Conservation (phyloP, 768 basidiomycete species). For the Russula compacta region DNA sequence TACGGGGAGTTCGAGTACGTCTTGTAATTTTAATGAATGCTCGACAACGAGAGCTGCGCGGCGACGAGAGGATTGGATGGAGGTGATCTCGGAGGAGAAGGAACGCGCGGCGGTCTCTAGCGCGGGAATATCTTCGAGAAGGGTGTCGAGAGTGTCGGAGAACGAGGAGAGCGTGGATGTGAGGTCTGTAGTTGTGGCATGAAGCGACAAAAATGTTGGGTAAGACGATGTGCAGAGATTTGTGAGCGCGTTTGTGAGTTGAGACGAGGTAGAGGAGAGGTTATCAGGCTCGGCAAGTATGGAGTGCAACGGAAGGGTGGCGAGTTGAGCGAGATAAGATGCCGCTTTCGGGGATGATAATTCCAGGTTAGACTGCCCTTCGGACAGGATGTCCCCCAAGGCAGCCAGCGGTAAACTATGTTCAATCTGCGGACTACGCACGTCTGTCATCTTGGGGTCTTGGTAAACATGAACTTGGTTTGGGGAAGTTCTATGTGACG, state of each 20-base stretch:
- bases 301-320: constrained; percentile 53
- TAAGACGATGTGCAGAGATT: constrained; percentile 88
- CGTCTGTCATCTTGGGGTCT: no score
- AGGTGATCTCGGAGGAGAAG: constrained; percentile 67
- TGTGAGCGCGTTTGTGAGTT: constrained; percentile 82
- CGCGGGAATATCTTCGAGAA: constrained; percentile 66
- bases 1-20: constrained; percentile 27
- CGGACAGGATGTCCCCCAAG: constrained; percentile 2
- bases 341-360: constrained; percentile 24
- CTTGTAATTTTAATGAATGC: constrained; percentile 87
- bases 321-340: constrained; percentile 56
- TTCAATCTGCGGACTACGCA: no score
- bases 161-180: constrained; percentile 65
- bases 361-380: constrained; percentile 10
- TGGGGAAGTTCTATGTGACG: no score
- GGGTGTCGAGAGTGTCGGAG: constrained; percentile 58
- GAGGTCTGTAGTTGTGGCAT: constrained; percentile 68
- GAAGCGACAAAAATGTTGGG: constrained; percentile 84
- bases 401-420: not conserved
- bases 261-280: constrained; percentile 77
- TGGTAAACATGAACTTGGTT: no score
- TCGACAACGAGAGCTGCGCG: constrained; percentile 83
- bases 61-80: constrained; percentile 62
- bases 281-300: constrained; percentile 66
- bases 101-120: constrained; percentile 63